Base-by-base conservation (phyloP, 2,329 filamentous ascomycete species). In the Fusarium sp. region DNA sequence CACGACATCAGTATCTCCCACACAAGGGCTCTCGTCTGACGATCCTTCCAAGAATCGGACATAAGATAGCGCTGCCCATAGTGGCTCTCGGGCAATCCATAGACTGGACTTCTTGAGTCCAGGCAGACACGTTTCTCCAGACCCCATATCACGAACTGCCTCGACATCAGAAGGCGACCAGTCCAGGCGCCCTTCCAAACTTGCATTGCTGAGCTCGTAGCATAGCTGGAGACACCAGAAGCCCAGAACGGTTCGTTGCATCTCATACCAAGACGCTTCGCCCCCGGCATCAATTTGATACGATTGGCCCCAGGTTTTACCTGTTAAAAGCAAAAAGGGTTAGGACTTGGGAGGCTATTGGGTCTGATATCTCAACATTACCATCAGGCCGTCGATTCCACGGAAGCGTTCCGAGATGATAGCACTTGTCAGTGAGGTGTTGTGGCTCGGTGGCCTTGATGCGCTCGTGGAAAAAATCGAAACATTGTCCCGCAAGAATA, bases 201-300 rank as follows among this genome's bases (percentile, higher is more conserved):
- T 40, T 5, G 66, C 66, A 42, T 66, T 69, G 10, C 66, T 69
- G 5, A 69, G 38, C 18, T 69, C 66, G 18, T 69, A 69, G 31
- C 48, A 56, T 6, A 69, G 28, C 10, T 69, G 56, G 7, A 69
- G 52, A 31, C 48, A 48, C 45, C 61, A 69, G 11, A 69, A 67
- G 2, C 66, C 66, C 2, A 66, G 17, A 0, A 28, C 22, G 3
- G 69, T 20, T 20, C 66, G 53, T 31, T 69, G 66, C 22, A 49
- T 43, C 22, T 69, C 66, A 39, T 69, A 69, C 61, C 66, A 69
- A 6, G 66, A 69, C 10, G 36, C 48, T 28, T 62, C 28, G 3
- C 44, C 40, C 3, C 66, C 66, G 3, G 52, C 39, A 8, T 69
- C 22, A 4, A 69, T 40, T 7, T 48, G 8, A 3, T 69, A 69